Percentiles rank a stretch among this genome's conserved stretches.
These are phyloP conservation scores for Yamadazyma taylorii DNA, from an alignment of 1,139 yeast genomes.

Conservation along the genomic window DNA sequence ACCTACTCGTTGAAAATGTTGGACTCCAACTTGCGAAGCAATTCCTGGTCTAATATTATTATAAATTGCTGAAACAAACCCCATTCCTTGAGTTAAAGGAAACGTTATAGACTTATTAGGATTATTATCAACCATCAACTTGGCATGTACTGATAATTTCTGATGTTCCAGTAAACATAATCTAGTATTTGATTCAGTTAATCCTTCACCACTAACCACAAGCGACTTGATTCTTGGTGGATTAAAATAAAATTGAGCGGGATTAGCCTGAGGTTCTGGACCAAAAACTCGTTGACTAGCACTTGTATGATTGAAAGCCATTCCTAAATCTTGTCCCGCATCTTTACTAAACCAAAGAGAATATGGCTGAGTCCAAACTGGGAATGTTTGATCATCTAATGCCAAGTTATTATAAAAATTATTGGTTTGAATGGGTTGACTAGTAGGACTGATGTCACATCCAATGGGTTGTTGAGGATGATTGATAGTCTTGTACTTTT, in stretches of 20 bases:
- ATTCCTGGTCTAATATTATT: constrained; percentile 53
- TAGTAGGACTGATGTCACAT: constrained; percentile 20
- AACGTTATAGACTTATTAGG: constrained; percentile 22
- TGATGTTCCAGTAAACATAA: constrained; percentile 28
- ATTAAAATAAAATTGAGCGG: constrained; percentile 46
- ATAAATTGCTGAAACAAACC: constrained; percentile 64
- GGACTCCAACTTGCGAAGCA: constrained; percentile 65
- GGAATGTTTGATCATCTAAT: constrained; percentile 46
- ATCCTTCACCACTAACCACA: constrained; percentile 35
- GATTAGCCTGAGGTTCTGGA: constrained; percentile 38
- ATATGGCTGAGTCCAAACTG: constrained; percentile 50
- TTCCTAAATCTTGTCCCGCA: constrained; percentile 37
- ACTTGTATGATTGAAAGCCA: constrained; percentile 47
- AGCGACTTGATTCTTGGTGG: constrained; percentile 49
- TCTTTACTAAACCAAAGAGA: constrained; percentile 46
- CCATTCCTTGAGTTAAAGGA: constrained; percentile 62
- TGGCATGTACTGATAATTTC: constrained; percentile 37
- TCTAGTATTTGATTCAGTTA: constrained; percentile 20
- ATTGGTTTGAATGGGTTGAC: constrained; percentile 44
- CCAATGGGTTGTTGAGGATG: constrained; percentile 38
- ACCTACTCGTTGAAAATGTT: constrained; percentile 33
- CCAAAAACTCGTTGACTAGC: constrained; percentile 44
- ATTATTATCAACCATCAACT: constrained; percentile 9
- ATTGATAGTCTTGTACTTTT: constrained; percentile 19
- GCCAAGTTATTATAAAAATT: constrained; percentile 45